Evolutionary conservation across 2,329 filamentous ascomycete species (phyloP).

Genomic region (Fusarium torreyae): DNA sequence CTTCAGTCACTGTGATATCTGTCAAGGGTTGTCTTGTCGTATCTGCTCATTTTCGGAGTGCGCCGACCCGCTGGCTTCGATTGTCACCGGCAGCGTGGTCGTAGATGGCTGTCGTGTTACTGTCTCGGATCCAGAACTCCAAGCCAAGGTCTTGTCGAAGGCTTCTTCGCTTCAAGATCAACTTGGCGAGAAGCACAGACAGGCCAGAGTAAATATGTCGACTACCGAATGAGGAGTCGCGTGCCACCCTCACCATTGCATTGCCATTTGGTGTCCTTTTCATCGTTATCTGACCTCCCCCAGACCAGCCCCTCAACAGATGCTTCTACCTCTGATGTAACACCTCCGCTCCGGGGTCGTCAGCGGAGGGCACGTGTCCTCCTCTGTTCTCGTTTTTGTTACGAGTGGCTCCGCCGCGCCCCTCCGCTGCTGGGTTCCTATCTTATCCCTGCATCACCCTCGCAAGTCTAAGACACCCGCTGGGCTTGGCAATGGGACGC

Average conservation of each 20-base stretch:
- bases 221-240: too few relatives aligned
- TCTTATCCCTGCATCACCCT: constrained; percentile 24
- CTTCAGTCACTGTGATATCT: neutral
- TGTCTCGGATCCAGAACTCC: neutral
- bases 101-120: constrained; percentile 2
- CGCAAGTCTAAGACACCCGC: constrained; percentile 26
- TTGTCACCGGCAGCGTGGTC: constrained; percentile 16
- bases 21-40: neutral
- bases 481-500: constrained; percentile 32
- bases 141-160: constrained; percentile 45
- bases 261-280: too few relatives aligned
- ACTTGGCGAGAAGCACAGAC: constrained; percentile 20
- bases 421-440: constrained; percentile 25
- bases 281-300: neutral
- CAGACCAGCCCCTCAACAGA: constrained; percentile 16
- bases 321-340: constrained; percentile 7
- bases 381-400: constrained; percentile 4
- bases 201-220: too few relatives aligned
- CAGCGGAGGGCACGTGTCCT: constrained; percentile 43
- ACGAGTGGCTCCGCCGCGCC: constrained; percentile 38
- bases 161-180: constrained; percentile 33
- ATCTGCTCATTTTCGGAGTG: constrained; percentile 7
- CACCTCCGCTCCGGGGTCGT: constrained; percentile 34
- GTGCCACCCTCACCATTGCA: too few relatives aligned
- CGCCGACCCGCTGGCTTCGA: constrained; percentile 14